Evolutionary conservation across 768 basidiomycete genomes (phyloP).

Genomic region (Mycena haematopus): DNA sequence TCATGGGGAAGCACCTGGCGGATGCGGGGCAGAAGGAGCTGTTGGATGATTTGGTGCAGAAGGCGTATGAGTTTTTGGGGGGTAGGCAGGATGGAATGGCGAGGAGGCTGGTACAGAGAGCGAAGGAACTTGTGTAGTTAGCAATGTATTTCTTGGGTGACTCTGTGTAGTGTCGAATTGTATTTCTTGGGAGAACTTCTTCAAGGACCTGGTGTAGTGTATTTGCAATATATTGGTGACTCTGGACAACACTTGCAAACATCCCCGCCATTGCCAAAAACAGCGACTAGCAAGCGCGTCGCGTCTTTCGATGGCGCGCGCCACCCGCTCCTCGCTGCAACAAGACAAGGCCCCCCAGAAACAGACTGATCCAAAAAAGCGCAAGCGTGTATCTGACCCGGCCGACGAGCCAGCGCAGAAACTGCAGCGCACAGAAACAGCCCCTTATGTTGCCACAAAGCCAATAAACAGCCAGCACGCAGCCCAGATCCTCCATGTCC

Average conservation of each 20-base stretch:
- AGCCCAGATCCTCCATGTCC: constrained; percentile 62
- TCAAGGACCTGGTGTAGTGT: no score
- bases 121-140: neutral
- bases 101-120: neutral
- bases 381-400: constrained; percentile 62
- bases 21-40: constrained; percentile 45
- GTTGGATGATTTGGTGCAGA: constrained; percentile 47
- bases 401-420: constrained; percentile 60
- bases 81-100: constrained; percentile 27
- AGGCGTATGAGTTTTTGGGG: constrained; percentile 48
- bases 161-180: no score
- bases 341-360: constrained; percentile 40
- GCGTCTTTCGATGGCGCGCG: constrained; percentile 64
- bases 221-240: no score
- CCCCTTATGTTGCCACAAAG: constrained; percentile 31
- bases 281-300: constrained; percentile 16
- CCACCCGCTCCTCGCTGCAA: constrained; percentile 70
- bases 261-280: neutral
- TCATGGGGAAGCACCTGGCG: constrained; percentile 44
- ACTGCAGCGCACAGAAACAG: constrained; percentile 47
- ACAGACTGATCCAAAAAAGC: constrained; percentile 59
- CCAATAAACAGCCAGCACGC: constrained; percentile 53
- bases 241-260: neutral
- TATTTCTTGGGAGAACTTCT: no score
- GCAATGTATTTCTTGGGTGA: no score